Evolutionary conservation across 805 yeast species (phyloP), one percentile per base, ranked within the genome.

Genomic region (Tetrapisispora taiwanensis): DNA sequence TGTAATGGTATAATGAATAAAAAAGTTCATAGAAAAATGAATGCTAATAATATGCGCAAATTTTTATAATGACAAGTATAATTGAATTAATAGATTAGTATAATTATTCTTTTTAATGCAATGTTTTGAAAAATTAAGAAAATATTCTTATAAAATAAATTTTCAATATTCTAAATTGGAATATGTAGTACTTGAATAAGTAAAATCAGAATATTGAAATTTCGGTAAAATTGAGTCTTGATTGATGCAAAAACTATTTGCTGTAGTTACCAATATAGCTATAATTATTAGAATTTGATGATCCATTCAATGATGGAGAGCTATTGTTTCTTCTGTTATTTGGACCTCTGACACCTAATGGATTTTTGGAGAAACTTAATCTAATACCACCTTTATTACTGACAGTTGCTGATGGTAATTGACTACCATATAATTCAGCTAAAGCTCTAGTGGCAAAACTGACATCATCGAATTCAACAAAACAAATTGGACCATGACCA

Each of bases 401-500:
- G 9, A 53, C 74, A 39, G 74, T 66, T 4, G 86, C 76, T 58
- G 96, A 75, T 27, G 95, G 94, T 55, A 92, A 73, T 10, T 92
- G 87, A 50, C 92, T 74, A 14, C 98, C 98, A 60, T 92, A 92
- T 40, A 92, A 70, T 65, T 89, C 96, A 28, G 95, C 95, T 47
- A 92, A 71, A 0, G 97, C 97, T 55, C 86, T 74, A 1, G 97
- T 87, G 1, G 98, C 98, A 65, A 78, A 83, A 3, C 84, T 81
- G 42, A 92, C 95, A 62, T 90, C 97, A 55, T 92, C 98, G 68
- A 92, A 92, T 69, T 92, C 98, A 44, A 92, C 98, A 72, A 92
- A 92, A 65, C 98, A 92, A 97, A 92, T 92, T 44, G 98, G 98
- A 4, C 98, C 97, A 67, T 84, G 94, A n/a, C 69, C 69, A 52